Evolutionary conservation across 345 rosid species (phyloP).

Genomic region (Salix koriyanagi): DNA sequence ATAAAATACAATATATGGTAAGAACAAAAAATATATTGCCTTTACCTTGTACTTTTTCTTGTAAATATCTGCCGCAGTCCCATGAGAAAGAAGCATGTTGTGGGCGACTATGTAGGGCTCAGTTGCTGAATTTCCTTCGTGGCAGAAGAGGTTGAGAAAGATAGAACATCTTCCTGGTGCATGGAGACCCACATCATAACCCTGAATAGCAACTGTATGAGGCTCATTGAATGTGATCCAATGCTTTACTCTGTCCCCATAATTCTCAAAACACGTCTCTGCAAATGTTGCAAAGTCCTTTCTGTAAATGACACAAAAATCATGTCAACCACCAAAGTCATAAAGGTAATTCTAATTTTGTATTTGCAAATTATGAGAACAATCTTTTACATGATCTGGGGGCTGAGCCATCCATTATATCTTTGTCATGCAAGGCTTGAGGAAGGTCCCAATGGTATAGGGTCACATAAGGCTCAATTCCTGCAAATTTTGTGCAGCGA

Average conservation of each 20-base stretch:
- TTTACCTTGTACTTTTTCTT: slow-evolving; percentile 68
- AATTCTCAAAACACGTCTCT: slow-evolving; percentile 75
- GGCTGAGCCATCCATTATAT: slow-evolving; percentile 82
- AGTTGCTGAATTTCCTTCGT: slow-evolving; percentile 73
- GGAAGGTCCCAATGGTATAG: slow-evolving; percentile 99
- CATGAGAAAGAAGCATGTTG: slow-evolving; percentile 68
- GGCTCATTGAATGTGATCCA: slow-evolving; percentile 98
- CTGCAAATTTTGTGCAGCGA: slow-evolving; percentile 28
- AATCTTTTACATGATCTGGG: slow-evolving; percentile 57
- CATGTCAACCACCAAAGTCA: neutral
- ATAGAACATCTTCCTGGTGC: slow-evolving; percentile 91
- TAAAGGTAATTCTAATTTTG: neutral
- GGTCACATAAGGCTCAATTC: slow-evolving; percentile 86
- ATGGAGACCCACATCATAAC: slow-evolving; percentile 79
- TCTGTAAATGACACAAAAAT: slow-evolving; percentile 31
- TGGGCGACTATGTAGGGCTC: slow-evolving; percentile 94
- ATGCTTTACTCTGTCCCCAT: slow-evolving; percentile 88
- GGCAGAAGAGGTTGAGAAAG: slow-evolving; percentile 57
- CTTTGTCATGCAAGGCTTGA: slow-evolving; percentile 61
- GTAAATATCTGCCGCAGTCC: slow-evolving; percentile 56
- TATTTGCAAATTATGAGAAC: neutral
- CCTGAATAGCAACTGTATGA: slow-evolving; percentile 73
- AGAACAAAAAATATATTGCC: neutral
- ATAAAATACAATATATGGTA: neutral
- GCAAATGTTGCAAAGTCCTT: slow-evolving; percentile 72